Base-by-base conservation (phyloP, 192 early-diverging fungal species). In the Diversispora epigaea region DNA sequence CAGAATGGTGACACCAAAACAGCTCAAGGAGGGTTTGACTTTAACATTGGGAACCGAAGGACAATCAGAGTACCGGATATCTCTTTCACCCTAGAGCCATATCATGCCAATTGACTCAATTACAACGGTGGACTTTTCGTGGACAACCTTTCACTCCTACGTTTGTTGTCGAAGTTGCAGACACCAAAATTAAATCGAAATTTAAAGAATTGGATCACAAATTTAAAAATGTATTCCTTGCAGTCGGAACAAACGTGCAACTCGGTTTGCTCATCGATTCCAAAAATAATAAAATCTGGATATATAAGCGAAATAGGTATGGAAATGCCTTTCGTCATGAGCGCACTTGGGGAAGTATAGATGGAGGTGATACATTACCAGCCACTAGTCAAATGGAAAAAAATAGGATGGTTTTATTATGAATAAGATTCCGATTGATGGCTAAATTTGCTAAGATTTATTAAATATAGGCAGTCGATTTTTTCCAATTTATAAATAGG, bases 81-180 rank as follows among this genome's bases (percentile, higher is more conserved):
- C 69, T 19, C 46, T 57, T 32, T 62, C 72, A 32, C 32, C 72
- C 21, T 63, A 61, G 43, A 40, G 43, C 22, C n/a, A 62, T 63
- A 17, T 19, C 17, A 41, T 25, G 58, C 0, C 61, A 40, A 39
- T 62, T 73, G 57, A 22, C 9, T 43, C 52, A 19, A 0, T 12
- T 3, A 44, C 71, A 73, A 60, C 0, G n/a, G 8, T 60, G 21
- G 21, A 62, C 71, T n/a, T 73, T 73, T 62, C 55, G 3, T 62
- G 71, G 71, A 19, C 14, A 60, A 41, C n/a, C 71, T n/a, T 73
- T 73, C 25, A 57, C 22, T 61, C 71, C 71, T 22, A 73, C 22
- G 15, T 25, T 73, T 25, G 71, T 73, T 14, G 56, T 73, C 21
- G 71, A 73, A 21, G 58, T 62, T 17, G 25, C 39, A 39, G 57